A percentile compares a stretch with the other conserved stretches of the same genome.
These are phyloP conservation scores for Ceratocystis lukuohia DNA, from an alignment of 2,329 filamentous ascomycete genomes.

Conservation along the genomic window DNA sequence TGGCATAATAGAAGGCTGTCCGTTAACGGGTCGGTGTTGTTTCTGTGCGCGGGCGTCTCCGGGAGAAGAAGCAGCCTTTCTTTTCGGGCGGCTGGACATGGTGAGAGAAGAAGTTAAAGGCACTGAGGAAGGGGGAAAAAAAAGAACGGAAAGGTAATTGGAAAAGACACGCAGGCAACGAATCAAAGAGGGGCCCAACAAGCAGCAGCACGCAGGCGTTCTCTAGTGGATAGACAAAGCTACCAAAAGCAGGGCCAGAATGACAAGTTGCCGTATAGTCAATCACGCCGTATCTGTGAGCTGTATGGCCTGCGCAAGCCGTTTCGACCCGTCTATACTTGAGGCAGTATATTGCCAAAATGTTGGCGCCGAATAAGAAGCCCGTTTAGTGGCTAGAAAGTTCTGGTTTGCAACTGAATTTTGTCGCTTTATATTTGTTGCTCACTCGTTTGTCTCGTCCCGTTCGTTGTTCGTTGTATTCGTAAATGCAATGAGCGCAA, in stretches of 20 bases:
- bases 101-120: constrained; percentile 9
- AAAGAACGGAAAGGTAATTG: background rate
- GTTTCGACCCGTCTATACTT: too few species aligned
- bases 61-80: constrained; percentile 36
- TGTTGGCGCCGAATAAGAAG: too few species aligned
- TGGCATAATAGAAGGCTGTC: constrained; percentile 33
- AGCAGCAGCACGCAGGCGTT: background rate
- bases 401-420: too few species aligned
- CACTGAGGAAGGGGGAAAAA: background rate
- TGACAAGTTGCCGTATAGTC: too few species aligned
- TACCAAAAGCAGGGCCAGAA: background rate
- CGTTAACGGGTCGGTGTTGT: constrained; percentile 34
- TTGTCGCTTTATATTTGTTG: too few species aligned
- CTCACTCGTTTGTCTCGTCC: background rate
- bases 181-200: background rate
- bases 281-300: too few species aligned
- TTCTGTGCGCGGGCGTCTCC: constrained; percentile 28
- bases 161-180: background rate
- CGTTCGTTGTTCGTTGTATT: background rate
- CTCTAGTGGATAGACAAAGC: background rate
- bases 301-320: too few species aligned
- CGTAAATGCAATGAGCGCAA: background rate
- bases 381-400: too few species aligned
- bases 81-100: constrained; percentile 39
- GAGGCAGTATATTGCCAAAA: too few species aligned